Base-by-base conservation (phyloP, 768 basidiomycete species). In the Lentinus tigrinus region DNA sequence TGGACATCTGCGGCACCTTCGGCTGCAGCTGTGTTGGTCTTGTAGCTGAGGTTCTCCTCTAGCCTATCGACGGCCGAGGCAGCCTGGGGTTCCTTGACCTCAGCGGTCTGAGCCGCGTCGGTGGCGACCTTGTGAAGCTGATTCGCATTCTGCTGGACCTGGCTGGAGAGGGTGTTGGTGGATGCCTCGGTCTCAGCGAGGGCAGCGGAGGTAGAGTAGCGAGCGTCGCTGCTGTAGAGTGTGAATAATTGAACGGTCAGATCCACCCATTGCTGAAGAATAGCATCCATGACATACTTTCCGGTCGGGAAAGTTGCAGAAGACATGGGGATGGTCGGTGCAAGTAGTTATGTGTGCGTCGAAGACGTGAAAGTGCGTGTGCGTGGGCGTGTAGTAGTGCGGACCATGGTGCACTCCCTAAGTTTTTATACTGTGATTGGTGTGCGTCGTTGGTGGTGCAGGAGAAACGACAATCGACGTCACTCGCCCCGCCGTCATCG, bases 1-100 rank as follows among this genome's bases (percentile, higher is more conserved):
- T 79, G 75, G 2, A 88, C 75, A 56, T 82, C 78, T 6, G 71
- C 68, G 61, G 82, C 75, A 3, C 86, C 87, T 64, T 88, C 77
- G 0, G 74, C 73, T n/a, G 81, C 83, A 19, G 85, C 87, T 0
- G 70, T 70, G 46, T 84, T 71, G 1, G 81, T 83, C 63, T 73
- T 80, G 47, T 71, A 63, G 57, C 57, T 64, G 14, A 71, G 63
- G 23, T 65, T 63, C 23, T 64, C 60, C 55, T 70, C 64, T 23
- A 74, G 68, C 48, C 70, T 62, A 34, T 71, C 64, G 26, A 72
- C 65, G 16, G 72, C 71, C 21, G 49, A 52, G 42, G 54, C 51
- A 10, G 65, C 56, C 36, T 65, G 58, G 28, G 66, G 62, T 17
- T 62, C 63, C 40, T 63, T 67, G 46, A 61, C 85, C 72, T 81